Evolutionary conservation across 148 eudicot species (phyloP), one percentile per base, ranked within the genome.

Genomic region (Rhododendron ovatum): DNA sequence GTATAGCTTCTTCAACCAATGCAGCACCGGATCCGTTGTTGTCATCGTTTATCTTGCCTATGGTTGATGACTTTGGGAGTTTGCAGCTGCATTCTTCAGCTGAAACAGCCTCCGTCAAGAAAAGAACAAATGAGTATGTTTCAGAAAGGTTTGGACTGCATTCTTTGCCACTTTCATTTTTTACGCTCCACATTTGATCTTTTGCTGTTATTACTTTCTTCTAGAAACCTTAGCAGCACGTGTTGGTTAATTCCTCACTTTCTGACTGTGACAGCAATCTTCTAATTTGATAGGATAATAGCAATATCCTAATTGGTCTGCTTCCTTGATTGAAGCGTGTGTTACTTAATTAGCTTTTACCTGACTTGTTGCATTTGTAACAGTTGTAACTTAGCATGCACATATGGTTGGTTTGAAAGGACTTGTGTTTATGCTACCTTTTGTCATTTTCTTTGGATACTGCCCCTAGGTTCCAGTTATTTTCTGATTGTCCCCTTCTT

Each of bases 11-110:
- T 76, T 88, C 98, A 35, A 89, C 88, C 88, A 93, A 87, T 89
- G 90, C 89, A 28, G 91, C 95, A 41, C 93, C 99, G 65, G 99
- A 97, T 90, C 98, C 99, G 35, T 87, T 97, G 90, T 81, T 96
- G 90, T 95, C 99, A 22, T 97, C 99, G 28, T 95, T 97, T 87
- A 97, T 95, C 86, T 91, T 91, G 93, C 99, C 98, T 30, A 92
- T 93, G 94, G 93, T 82, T 88, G 95, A 97, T 90, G 99, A 93
- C 77, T 87, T 88, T 87, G 90, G 89, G 86, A 89, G 87, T 87
- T 84, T 90, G 80, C 92, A 90, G 86, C 88, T 93, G 59, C 90
- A 90, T 63, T 87, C 96, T 85, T 90, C 88, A 71, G 86, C 94
- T 86, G 98, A 93, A 55, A 84, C 90, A 82, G 81, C 80, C 86